phyloP scores from a whole-genome alignment of 331 rosid genomes.

The Malus hybrid region DNA sequence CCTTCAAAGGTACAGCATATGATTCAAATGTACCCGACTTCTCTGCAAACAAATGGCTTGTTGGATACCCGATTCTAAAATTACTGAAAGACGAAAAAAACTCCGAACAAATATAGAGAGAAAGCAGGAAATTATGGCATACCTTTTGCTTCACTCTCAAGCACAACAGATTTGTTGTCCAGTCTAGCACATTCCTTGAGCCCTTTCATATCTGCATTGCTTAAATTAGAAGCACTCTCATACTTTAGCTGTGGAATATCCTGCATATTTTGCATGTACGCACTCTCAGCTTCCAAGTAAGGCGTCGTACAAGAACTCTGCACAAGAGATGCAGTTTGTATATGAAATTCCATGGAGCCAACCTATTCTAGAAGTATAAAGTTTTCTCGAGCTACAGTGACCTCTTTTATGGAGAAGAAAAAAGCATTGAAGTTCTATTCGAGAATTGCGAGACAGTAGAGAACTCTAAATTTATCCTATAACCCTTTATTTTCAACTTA shows the following conservation, averaged over 20 bases:
- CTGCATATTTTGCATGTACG: conserved; percentile 39
- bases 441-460: neutral
- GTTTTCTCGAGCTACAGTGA: neutral
- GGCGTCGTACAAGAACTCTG: conserved; percentile 47
- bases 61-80: conserved; percentile 5
- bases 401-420: neutral
- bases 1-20: conserved; percentile 24
- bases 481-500: neutral
- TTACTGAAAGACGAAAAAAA: neutral
- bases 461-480: too few relatives aligned
- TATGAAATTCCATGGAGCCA: conserved; percentile 29
- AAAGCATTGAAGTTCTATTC: neutral
- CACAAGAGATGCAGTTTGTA: conserved; percentile 39
- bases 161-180: conserved; percentile 23
- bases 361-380: conserved; percentile 15
- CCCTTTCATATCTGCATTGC: conserved; percentile 16
- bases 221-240: conserved; percentile 30
- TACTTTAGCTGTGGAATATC: conserved; percentile 23
- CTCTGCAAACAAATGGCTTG: conserved; percentile 31
- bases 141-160: conserved; percentile 31
- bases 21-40: conserved; percentile 26
- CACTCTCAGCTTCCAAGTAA: conserved; percentile 45
- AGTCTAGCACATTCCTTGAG: conserved; percentile 20
- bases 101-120: neutral
- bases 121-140: conserved; percentile 7